These are phyloP conservation scores for Xerophyta viscosa DNA, from an alignment of 106 monocot species.

Conservation along the genomic window DNA sequence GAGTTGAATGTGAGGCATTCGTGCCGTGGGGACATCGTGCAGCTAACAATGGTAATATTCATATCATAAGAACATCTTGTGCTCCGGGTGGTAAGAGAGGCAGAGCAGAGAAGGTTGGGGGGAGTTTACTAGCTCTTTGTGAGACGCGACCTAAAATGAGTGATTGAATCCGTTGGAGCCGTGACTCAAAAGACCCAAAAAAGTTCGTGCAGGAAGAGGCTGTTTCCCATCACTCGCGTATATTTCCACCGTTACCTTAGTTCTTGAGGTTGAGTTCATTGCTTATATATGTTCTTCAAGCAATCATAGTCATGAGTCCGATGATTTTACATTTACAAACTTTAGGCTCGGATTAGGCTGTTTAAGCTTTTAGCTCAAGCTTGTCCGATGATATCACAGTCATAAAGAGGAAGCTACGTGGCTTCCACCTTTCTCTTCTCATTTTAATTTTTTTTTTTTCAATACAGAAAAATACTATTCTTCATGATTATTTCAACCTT, in stretches of 20 bases:
- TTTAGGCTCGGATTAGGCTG: not conserved
- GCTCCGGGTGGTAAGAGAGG: slow-evolving; percentile 74
- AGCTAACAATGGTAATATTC: slow-evolving; percentile 69
- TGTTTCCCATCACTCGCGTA: slow-evolving; percentile 27
- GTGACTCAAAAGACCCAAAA: slow-evolving; percentile 38
- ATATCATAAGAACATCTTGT: slow-evolving; percentile 59
- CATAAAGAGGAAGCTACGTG: too few species aligned
- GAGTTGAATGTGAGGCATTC: slow-evolving; percentile 66
- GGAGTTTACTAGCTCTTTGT: slow-evolving; percentile 78
- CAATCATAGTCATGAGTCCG: too few species aligned
- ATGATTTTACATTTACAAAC: too few species aligned
- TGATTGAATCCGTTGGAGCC: slow-evolving; percentile 47
- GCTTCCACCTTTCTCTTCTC: too few species aligned
- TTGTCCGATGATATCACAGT: not conserved
- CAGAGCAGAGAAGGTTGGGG: slow-evolving; percentile 59
- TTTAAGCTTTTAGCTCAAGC: not conserved
- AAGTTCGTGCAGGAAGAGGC: slow-evolving; percentile 30
- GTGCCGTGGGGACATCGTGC: slow-evolving; percentile 79
- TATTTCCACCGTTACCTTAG: slow-evolving; percentile 29
- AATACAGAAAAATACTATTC: too few species aligned
- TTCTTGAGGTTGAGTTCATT: not conserved
- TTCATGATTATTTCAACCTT: too few species aligned
- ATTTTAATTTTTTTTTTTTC: too few species aligned
- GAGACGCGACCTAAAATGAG: slow-evolving; percentile 95
- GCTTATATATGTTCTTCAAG: too few species aligned